Percentiles rank a stretch among this genome's conserved stretches.
phyloP scores from a whole-genome alignment of 2,329 filamentous ascomycete species.

The Fusarium brevicatenulatum region DNA sequence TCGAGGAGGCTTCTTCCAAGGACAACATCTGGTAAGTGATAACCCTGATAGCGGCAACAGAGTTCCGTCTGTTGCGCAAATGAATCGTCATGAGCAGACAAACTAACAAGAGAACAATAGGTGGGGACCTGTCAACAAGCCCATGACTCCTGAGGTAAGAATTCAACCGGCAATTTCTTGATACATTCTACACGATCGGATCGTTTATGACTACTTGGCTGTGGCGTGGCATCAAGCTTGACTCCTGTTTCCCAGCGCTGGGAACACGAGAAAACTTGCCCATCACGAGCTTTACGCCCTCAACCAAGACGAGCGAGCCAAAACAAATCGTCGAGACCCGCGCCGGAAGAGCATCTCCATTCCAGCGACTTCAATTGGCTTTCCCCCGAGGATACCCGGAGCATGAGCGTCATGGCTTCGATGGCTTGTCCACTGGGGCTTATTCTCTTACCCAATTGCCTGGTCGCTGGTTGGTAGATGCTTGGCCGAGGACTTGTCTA shows the following conservation, averaged over 20 bases:
- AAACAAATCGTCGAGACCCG: constrained; percentile 18
- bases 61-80: constrained; percentile 18
- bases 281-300: constrained; percentile 32
- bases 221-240: constrained; percentile 8
- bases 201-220: constrained; percentile 8
- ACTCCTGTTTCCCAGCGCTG: constrained; percentile 2
- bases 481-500: constrained; percentile 32
- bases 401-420: constrained; percentile 36
- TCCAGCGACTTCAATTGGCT: constrained; percentile 39
- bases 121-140: constrained; percentile 99
- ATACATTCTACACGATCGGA: constrained; percentile 8
- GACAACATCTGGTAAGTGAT: constrained; percentile 81
- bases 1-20: constrained; percentile 89
- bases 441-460: constrained; percentile 46
- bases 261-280: constrained; percentile 18
- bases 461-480: constrained; percentile 44
- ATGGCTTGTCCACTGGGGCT: constrained; percentile 42
- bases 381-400: constrained; percentile 44
- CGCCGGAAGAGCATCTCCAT: constrained; percentile 33
- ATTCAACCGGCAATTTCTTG: constrained; percentile 16
- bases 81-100: constrained; percentile 31
- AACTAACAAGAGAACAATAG: constrained; percentile 50
- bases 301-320: constrained; percentile 6
- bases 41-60: constrained; percentile 17
- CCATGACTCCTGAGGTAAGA: constrained; percentile 91